phyloP scores from a whole-genome alignment of 257 asterid genomes.

The Oldenlandia corymbosa region DNA sequence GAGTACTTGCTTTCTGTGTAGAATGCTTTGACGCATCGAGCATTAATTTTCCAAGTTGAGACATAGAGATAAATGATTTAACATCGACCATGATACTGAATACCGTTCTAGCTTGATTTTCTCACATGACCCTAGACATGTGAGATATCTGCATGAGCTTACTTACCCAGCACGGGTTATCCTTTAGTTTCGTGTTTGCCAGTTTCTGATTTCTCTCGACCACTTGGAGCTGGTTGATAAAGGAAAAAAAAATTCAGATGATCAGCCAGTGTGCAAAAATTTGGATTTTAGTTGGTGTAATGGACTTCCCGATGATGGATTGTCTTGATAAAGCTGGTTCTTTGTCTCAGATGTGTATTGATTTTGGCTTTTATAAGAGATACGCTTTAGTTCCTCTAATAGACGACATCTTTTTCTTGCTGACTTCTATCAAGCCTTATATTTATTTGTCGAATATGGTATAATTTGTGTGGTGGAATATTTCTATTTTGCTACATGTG shows the following conservation, averaged over 20 bases:
- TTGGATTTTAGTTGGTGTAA: not conserved
- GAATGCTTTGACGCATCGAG: not conserved
- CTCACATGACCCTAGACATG: not conserved
- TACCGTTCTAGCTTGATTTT: not conserved
- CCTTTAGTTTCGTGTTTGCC: not conserved
- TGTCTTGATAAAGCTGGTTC: too few species aligned
- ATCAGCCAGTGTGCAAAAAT: not conserved
- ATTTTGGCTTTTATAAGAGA: not conserved
- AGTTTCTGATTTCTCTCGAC: not conserved
- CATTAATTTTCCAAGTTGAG: not conserved
- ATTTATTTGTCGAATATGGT: not conserved
- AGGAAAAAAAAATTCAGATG: not conserved
- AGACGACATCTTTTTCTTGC: not conserved
- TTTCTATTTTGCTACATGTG: not conserved
- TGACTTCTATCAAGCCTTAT: not conserved
- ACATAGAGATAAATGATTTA: not conserved
- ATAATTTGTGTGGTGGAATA: not conserved
- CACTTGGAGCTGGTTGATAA: not conserved
- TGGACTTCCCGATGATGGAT: not conserved
- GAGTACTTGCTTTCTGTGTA: not conserved
- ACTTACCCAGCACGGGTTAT: not conserved
- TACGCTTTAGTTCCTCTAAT: not conserved
- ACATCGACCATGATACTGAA: not conserved
- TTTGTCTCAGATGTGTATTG: not conserved
- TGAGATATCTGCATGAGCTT: not conserved